Conservation (phyloP, 176 grass and related monocot genomes). For the Aegilops longissima region DNA sequence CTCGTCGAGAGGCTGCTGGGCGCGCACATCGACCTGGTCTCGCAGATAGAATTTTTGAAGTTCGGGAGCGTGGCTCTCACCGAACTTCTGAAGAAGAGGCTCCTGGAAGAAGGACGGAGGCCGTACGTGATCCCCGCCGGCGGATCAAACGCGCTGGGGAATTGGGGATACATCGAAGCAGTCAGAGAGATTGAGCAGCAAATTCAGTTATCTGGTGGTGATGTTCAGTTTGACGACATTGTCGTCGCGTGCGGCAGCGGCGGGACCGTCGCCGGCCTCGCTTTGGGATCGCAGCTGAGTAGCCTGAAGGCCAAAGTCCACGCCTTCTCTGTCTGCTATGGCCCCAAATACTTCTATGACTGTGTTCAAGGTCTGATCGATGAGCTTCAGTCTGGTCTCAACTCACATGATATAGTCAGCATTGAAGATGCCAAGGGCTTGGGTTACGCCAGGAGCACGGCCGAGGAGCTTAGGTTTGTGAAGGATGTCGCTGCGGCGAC, state of each 20-base stretch:
- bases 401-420: background rate
- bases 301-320: background rate
- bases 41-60: background rate
- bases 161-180: background rate
- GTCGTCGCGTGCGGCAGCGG: background rate
- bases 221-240: background rate
- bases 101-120: background rate
- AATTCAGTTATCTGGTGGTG: background rate
- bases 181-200: background rate
- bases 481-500: background rate
- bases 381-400: background rate
- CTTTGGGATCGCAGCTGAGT: background rate
- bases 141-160: background rate
- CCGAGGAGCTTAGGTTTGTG: background rate
- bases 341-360: background rate
- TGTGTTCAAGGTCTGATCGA: background rate
- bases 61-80: background rate
- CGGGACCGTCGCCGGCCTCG: background rate
- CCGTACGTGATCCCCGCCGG: background rate
- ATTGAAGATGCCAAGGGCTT: background rate
- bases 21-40: background rate
- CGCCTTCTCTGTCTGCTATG: background rate
- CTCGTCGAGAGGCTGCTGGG: background rate
- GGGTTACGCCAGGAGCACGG: background rate
- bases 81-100: background rate